Evolutionary conservation across 192 early-diverging fungal genomes (phyloP), one percentile per base, ranked within the genome.

Genomic region (Coemansia sp.): DNA sequence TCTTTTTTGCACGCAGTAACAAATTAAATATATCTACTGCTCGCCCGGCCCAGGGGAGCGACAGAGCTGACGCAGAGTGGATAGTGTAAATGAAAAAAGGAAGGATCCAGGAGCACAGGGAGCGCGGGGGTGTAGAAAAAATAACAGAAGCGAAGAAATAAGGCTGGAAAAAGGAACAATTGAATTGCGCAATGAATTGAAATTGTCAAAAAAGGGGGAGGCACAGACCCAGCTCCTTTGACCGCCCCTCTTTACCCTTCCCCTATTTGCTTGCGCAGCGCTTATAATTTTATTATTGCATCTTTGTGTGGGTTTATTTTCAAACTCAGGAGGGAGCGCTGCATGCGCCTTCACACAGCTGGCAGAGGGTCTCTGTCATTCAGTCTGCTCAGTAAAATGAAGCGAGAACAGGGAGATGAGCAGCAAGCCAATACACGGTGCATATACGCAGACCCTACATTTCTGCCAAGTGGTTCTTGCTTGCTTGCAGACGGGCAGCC

Each of bases 41-140:
- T 10, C 39, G 18, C 36, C 36, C 57, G 39, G 39, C 26, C 57
- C 57, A 37, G 39, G 57, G 57, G 39, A 41, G 8, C 36, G 8
- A 47, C 21, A 9, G 8, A 9, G 36, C 32, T 40, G 32, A 13
- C 57, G 26, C 26, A 26, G 26, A 26, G 26, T 26, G 26, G 57
- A 59, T 41, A 13, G 16, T 39, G 37, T 11, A 13, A 37, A 40
- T 13, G 57, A 59, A 37, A 41, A 40, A 41, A 59, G 9, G 7
- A 59, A 57, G 32, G 57, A 37, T 59, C 57, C 57, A 59, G 39
- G 57, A 37, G 36, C 54, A 21, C 54, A 56, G 57, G 57, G 57
- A 59, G 57, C 36, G 57, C n/a, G 57, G 57, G 57, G 57, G 8
- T 6, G 8, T n/a, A 59, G 16, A 41, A 8, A 40, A 13, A 37